Percentiles rank a stretch among this genome's conserved stretches.
These are phyloP conservation scores for Clavispora fructus DNA, from an alignment of 805 yeast genomes.

Conservation along the genomic window DNA sequence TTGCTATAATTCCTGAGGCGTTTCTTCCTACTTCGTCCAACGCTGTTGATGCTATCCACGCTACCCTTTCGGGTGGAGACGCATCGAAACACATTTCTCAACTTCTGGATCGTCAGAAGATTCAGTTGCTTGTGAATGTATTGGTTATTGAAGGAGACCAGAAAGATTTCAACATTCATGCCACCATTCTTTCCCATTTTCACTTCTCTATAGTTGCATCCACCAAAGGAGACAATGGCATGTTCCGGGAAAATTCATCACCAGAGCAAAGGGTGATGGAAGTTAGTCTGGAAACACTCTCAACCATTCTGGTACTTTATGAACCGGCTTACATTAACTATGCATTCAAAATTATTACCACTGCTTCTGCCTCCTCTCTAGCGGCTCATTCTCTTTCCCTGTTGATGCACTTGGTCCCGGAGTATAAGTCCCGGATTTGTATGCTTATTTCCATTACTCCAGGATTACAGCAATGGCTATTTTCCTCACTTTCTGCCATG, in stretches of 20 bases:
- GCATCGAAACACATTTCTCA: neutral
- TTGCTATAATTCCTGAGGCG: neutral
- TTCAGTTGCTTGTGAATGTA: neutral
- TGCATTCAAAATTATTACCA: neutral
- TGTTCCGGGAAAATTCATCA: neutral
- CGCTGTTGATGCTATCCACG: neutral
- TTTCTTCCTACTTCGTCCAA: neutral
- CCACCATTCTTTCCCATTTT: constrained; percentile 3
- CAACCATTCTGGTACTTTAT: constrained; percentile 1
- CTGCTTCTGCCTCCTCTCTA: neutral
- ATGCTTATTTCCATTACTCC: constrained; percentile 40
- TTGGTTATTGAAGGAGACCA: neutral
- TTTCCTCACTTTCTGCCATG: constrained; percentile 17
- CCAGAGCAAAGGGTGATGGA: neutral
- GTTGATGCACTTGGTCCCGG: constrained; percentile 34
- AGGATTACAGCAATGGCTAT: constrained; percentile 29
- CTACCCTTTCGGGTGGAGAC: neutral
- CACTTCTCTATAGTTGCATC: neutral
- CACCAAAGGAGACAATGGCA: constrained; percentile 2
- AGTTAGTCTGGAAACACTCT: neutral
- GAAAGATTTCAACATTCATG: constrained; percentile 1
- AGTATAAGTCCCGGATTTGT: constrained; percentile 32
- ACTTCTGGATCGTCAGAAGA: neutral
- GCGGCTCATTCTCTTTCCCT: constrained; percentile 20
- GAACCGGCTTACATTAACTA: constrained; percentile 4